Evolutionary conservation across 2,329 filamentous ascomycete species (phyloP).

Genomic region (Cercospora sp.): DNA sequence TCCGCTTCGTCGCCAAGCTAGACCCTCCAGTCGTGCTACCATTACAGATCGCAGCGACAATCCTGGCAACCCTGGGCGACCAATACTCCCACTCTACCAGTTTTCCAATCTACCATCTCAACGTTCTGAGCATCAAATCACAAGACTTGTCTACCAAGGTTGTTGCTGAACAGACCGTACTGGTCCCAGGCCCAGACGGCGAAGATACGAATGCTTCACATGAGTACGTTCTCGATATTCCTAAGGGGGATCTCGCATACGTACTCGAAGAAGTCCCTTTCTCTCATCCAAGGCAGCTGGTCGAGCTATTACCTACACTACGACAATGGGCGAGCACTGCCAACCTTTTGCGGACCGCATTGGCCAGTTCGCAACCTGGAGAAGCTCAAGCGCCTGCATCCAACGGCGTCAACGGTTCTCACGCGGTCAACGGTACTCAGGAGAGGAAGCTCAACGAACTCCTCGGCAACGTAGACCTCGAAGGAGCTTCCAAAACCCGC

Average conservation of each 20-base stretch:
- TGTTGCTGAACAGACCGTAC: constrained; percentile 10
- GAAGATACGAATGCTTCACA: constrained; percentile 38
- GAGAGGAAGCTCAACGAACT: constrained; percentile 8
- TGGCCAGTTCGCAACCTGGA: constrained; percentile 1
- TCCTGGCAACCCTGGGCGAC: constrained; percentile 60
- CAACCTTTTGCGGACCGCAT: constrained; percentile 55
- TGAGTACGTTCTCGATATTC: constrained; percentile 65
- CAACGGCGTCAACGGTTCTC: neutral
- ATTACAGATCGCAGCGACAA: constrained; percentile 60
- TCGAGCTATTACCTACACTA: constrained; percentile 70
- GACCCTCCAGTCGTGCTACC: constrained; percentile 73
- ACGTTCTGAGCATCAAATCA: constrained; percentile 24
- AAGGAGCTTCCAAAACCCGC: constrained; percentile 15
- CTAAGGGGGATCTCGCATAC: constrained; percentile 71
- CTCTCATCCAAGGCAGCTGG: constrained; percentile 72
- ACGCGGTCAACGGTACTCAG: neutral
- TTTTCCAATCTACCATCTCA: constrained; percentile 26
- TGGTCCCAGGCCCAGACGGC: constrained; percentile 12
- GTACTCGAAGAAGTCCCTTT: constrained; percentile 70
- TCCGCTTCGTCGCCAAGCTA: constrained; percentile 72
- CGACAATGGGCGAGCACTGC: constrained; percentile 74
- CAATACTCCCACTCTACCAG: constrained; percentile 51
- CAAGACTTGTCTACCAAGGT: constrained; percentile 4
- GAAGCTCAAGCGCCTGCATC: neutral
- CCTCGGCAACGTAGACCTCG: neutral